These are phyloP conservation scores for Leccinum boreale DNA, from an alignment of 768 basidiomycete species.

Conservation along the genomic window DNA sequence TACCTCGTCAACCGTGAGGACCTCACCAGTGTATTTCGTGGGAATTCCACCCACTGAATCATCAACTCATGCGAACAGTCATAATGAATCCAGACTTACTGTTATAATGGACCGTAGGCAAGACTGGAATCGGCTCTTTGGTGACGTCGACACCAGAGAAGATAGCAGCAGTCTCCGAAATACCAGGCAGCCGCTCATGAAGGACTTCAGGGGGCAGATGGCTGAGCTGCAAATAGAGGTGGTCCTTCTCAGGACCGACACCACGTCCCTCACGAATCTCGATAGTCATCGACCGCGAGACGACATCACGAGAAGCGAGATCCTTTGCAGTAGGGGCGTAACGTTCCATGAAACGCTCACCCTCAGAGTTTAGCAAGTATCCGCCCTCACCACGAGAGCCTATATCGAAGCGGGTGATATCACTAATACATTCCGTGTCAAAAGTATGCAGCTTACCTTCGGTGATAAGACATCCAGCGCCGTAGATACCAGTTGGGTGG, in stretches of 20 bases:
- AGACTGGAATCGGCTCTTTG: slow-evolving; percentile 97
- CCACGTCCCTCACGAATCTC: slow-evolving; percentile 99
- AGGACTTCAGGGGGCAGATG: slow-evolving; percentile 95
- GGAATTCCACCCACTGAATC: slow-evolving; percentile 96
- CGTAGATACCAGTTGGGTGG: slow-evolving; percentile 99
- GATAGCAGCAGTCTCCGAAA: slow-evolving; percentile 98
- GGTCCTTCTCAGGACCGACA: slow-evolving; percentile 97
- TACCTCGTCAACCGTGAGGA: slow-evolving; percentile 76
- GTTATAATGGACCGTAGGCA: slow-evolving; percentile 99
- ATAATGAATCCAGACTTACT: slow-evolving; percentile 51
- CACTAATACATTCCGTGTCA: not conserved
- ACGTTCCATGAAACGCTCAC: slow-evolving; percentile 99
- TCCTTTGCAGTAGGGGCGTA: slow-evolving; percentile 99
- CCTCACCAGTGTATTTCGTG: slow-evolving; percentile 97
- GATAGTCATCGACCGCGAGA: slow-evolving; percentile 98
- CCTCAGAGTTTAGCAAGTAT: slow-evolving; percentile 96
- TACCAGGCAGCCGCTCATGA: slow-evolving; percentile 96
- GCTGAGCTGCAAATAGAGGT: slow-evolving; percentile 93
- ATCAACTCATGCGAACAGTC: slow-evolving; percentile 12
- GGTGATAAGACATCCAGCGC: slow-evolving; percentile 97
- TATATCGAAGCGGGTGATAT: slow-evolving; percentile 26
- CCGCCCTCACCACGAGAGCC: slow-evolving; percentile 99
- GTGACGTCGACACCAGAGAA: slow-evolving; percentile 99
- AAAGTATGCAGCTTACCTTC: slow-evolving; percentile 58
- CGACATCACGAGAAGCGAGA: slow-evolving; percentile 98